Base-by-base conservation (phyloP, 331 rosid species). In the Rosa hybrid region DNA sequence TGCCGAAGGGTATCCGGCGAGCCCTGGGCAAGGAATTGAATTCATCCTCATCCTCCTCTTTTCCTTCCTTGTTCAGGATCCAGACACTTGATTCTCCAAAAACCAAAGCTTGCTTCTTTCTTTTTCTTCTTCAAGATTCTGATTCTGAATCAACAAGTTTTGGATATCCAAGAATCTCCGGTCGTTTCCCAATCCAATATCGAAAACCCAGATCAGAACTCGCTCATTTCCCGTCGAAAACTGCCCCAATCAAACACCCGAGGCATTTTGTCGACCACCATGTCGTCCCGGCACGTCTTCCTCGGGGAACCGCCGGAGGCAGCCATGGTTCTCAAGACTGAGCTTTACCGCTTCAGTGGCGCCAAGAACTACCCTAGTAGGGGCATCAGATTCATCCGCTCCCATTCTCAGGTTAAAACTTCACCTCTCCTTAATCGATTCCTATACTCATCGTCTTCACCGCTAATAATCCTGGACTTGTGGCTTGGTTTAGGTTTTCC, bases 401-500 rank as follows among this genome's bases (percentile, higher is more conserved):
- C 30, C 30, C 1, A 27, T 27, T 27, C 30, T 27, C 30, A 27
- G 30, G 30, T 27, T 27, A 27, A 27, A 27, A 27, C 30, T 27
- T 27, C 30, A 27, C 30, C 30, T 27, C 30, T 27, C 30, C 30
- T 27, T 27, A 27, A 27, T 27, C 30, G 1, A 27, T 27, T 27
- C 30, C 30, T 27, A 27, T 27, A 27, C 30, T 27, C 30, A 27
- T 27, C 30, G 30, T 27, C 30, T 27, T 27, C 30, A 27, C 30
- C 30, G 30, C 30, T 27, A 27, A 27, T 27, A 27, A 27, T 27
- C 30, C 1, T 27, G 30, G 30, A 27, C 30, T 27, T 27, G 30
- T 27, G 30, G 30, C 30, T 27, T 27, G 30, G 30, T 16, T 23
- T 23, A 88, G 91, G 93, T 87, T 16, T 89, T 85, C 68, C 88